These are phyloP conservation scores for Ophiorrhiza pumila DNA, from an alignment of 257 asterid species.

Conservation along the genomic window DNA sequence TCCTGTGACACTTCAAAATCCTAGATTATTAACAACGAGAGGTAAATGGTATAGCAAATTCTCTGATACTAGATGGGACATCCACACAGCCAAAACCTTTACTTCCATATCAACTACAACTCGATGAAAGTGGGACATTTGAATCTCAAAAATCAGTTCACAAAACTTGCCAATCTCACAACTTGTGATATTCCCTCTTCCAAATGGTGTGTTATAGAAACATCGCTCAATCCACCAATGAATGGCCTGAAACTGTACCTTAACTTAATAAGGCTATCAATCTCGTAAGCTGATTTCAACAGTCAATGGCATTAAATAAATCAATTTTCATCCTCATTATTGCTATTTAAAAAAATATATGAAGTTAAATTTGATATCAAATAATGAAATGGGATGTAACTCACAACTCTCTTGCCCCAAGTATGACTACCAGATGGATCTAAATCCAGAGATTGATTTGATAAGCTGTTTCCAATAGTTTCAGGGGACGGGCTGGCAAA, in stretches of 20 bases:
- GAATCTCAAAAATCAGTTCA: background rate
- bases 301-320: background rate
- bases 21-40: background rate
- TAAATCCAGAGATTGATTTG: constrained; percentile 23
- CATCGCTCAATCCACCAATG: too few relatives aligned
- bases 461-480: constrained; percentile 18
- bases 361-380: background rate
- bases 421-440: constrained; percentile 36
- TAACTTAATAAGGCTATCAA: background rate
- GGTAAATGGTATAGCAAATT: background rate
- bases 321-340: background rate
- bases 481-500: constrained; percentile 35
- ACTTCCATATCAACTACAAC: background rate
- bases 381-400: constrained; percentile 24
- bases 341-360: background rate
- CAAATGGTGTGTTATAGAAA: background rate
- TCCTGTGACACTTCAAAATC: background rate
- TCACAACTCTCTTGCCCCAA: constrained; percentile 51
- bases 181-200: background rate
- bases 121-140: background rate
- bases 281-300: background rate
- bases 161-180: background rate
- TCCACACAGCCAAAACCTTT: background rate
- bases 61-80: background rate
- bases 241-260: background rate